Evolutionary conservation across 164 flowering plant genomes (phyloP), one percentile per base, ranked within the genome.

Genomic region (Chimonanthus praecox): DNA sequence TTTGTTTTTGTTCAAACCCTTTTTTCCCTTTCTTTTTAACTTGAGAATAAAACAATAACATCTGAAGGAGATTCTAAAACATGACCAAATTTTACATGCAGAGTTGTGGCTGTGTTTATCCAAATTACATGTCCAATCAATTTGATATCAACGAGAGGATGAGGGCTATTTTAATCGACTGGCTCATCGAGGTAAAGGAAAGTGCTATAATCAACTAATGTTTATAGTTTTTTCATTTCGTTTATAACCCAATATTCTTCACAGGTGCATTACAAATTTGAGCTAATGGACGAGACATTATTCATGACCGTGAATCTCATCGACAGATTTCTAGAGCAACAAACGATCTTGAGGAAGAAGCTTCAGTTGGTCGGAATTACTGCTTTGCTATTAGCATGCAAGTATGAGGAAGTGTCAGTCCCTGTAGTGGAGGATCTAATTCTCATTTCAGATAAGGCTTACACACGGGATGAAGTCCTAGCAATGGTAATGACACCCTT

Each of bases 201-300:
- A 70, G 7, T 4, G 7, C 3, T 4, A 9, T 63, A 18, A 63
- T 63, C 7, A 18, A 63, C 7, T 2, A n/a, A 63, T 21, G 4
- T 7, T 18, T 63, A 7, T 18, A 63, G 21, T 63, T 21, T 63
- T 21, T 18, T 5, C 9, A 9, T 13, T 63, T 66, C 45, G 4
- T 66, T 33, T 66, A 2, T 33, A 33, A 66, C 3, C n/a, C 11
- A 11, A 11, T 33, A 11, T 33, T 66, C 45, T 33, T 48, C 47
- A 76, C 82, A 92, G 97, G 98, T 94, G 33, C 98, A 94, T 64
- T 88, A 90, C 88, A 91, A 90, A 81, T 91, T 91, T 68, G 97
- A 91, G 67, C 87, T 94, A 73, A 81, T 90, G 94, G 94, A 91
- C 1, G 98, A 94, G 87, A 90, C 95, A 0, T 76, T 94, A 45